Evolutionary conservation across 2,329 filamentous ascomycete species (phyloP).

Genomic region (Alternaria arbusti): DNA sequence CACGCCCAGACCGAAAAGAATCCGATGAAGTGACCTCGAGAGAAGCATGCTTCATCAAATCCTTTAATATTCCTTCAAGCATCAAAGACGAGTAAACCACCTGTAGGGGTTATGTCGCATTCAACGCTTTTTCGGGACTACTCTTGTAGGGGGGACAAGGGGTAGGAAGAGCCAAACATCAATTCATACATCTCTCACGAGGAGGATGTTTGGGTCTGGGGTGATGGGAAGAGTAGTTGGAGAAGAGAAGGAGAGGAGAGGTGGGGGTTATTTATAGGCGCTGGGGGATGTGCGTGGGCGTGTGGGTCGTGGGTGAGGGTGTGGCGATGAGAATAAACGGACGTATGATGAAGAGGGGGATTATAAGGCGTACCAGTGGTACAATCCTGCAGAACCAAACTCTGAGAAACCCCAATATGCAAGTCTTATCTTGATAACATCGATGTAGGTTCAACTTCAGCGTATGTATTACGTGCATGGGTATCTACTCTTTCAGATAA

Average conservation of each 20-base stretch:
- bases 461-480: background rate
- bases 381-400: background rate
- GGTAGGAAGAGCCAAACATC: background rate
- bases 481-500: conserved; percentile 56
- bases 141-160: background rate
- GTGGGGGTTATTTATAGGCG: background rate
- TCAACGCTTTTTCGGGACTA: background rate
- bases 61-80: background rate
- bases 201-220: background rate
- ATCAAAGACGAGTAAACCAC: background rate
- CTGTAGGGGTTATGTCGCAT: background rate
- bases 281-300: background rate
- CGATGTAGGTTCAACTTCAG: background rate
- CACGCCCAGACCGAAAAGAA: background rate
- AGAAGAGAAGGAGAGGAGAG: background rate
- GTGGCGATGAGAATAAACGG: background rate
- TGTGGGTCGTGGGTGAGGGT: background rate
- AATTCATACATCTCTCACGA: background rate
- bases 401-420: background rate
- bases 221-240: background rate
- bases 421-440: background rate
- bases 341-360: background rate
- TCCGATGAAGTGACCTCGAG: too few species aligned
- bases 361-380: background rate
- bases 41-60: background rate